Evolutionary conservation across 768 basidiomycete genomes (phyloP), one percentile per base, ranked within the genome.

Genomic region (Russula virescens): DNA sequence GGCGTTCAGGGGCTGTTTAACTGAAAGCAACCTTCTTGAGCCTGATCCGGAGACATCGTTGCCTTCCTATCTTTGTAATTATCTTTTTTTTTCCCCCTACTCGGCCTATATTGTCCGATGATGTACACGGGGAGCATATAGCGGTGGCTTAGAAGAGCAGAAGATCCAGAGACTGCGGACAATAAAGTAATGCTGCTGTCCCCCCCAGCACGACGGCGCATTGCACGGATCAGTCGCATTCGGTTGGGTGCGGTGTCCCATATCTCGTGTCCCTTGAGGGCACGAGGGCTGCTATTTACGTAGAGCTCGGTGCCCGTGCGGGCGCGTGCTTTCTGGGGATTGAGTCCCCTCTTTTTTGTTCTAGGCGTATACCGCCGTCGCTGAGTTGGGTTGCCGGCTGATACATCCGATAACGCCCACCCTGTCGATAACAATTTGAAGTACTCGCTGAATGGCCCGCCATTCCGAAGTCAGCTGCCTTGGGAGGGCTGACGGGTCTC

Each of bases 331-430:
- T 18, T 21, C 26, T 26, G 7, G 40, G 35, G 7, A 26, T 14
- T 40, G 51, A 21, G 19, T 35, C 31, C 21, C 25, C 34, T 50
- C 26, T 16, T 31, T 45, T 53, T 26, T 13, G 8, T 31, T 40
- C 51, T 28, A 45, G 60, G 19, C 53, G 13, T 35, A 26, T 26
- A 34, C 51, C 38, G 51, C 57, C 57, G 38, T 38, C 51, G n/a
- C 31, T 31, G 31, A 31, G 31, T 31, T 31, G 8, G 31, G 31
- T 31, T 3, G 5, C 35, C 31, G 40, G 25, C 51, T 49, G 62
- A 60, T 63, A 31, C 52, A 55, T 45, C 58, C 38, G 58, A 55
- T 63, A 54, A 54, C 46, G 40, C 46, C 51, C 26, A 58, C 35
- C 45, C 19, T 9, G 6, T 38, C 38, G 38, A 38, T 38, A 38